phyloP scores from a whole-genome alignment of 73 alveolate genomes.

The Loxodes magnus region DNA sequence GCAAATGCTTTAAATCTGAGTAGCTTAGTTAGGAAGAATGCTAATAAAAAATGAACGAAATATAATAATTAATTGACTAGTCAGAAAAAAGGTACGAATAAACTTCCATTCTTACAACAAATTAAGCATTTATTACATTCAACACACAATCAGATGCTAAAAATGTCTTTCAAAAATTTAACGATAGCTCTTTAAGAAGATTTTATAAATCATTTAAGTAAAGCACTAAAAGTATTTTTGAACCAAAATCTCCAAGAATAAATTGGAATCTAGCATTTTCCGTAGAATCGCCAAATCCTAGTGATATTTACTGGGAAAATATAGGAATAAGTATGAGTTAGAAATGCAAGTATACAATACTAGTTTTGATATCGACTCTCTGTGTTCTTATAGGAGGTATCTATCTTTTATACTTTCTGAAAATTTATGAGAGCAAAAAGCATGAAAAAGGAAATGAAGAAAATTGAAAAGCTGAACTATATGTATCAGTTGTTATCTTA shows the following conservation, averaged over 20 bases:
- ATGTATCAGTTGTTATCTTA: background rate
- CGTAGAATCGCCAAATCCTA: background rate
- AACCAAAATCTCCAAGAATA: background rate
- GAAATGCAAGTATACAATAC: too few relatives aligned
- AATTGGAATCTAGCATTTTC: too few relatives aligned
- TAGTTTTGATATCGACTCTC: too few relatives aligned
- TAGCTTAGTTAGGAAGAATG: background rate
- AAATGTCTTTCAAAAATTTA: background rate
- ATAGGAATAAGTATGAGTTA: background rate
- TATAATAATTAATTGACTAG: background rate
- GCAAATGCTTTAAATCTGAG: background rate
- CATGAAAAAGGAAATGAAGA: too few relatives aligned
- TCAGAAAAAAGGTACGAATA: background rate
- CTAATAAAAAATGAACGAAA: background rate
- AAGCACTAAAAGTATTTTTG: background rate
- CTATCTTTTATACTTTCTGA: too few relatives aligned
- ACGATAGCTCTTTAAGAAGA: background rate
- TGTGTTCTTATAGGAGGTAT: too few relatives aligned
- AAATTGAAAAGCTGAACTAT: too few relatives aligned
- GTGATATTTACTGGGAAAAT: conserved; percentile 11
- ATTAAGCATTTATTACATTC: conserved; percentile 9
- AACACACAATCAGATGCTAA: conserved; percentile 7
- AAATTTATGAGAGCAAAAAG: background rate
- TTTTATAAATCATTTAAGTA: background rate
- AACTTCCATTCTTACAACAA: background rate